Percentiles rank a stretch among this genome's conserved stretches.
These are phyloP conservation scores for Escallonia herrerae DNA, from an alignment of 129 eudicot genomes.

Conservation along the genomic window DNA sequence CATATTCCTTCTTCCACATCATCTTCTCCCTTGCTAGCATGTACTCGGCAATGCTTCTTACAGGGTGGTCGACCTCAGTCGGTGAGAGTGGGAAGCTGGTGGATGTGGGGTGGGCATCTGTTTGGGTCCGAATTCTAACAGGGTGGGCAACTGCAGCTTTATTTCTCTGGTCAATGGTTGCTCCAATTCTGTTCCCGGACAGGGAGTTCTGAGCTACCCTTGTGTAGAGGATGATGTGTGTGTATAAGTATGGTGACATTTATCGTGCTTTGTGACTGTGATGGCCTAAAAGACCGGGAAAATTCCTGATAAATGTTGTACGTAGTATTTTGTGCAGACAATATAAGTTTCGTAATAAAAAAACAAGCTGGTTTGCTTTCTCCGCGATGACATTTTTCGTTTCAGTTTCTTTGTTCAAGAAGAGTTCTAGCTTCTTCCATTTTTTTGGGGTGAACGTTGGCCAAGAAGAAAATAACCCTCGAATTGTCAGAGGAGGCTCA, in stretches of 20 bases:
- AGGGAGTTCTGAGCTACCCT: slow-evolving; percentile 59
- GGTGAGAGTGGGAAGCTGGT: slow-evolving; percentile 93
- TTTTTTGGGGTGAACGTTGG: no score
- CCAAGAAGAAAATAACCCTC: no score
- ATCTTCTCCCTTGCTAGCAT: slow-evolving; percentile 97
- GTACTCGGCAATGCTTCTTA: slow-evolving; percentile 98
- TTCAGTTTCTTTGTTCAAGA: no score
- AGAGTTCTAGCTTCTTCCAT: no score
- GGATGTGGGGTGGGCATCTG: slow-evolving; percentile 98
- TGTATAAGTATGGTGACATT: no score
- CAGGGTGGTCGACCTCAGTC: slow-evolving; percentile 97
- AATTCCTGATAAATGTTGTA: no score
- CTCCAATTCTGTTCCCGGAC: slow-evolving; percentile 78
- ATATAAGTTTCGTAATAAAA: neutral
- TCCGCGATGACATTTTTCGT: no score
- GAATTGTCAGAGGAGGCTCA: no score
- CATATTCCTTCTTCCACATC: slow-evolving; percentile 91
- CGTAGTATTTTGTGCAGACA: no score
- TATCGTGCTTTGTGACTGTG: no score
- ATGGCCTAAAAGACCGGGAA: no score
- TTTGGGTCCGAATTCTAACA: slow-evolving; percentile 92
- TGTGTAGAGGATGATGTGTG: no score
- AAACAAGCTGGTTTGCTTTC: neutral
- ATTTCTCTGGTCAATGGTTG: slow-evolving; percentile 89
- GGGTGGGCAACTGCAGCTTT: slow-evolving; percentile 93